These are phyloP conservation scores for Ophiostoma australiae DNA, from an alignment of 2,329 filamentous ascomycete genomes.

Conservation along the genomic window DNA sequence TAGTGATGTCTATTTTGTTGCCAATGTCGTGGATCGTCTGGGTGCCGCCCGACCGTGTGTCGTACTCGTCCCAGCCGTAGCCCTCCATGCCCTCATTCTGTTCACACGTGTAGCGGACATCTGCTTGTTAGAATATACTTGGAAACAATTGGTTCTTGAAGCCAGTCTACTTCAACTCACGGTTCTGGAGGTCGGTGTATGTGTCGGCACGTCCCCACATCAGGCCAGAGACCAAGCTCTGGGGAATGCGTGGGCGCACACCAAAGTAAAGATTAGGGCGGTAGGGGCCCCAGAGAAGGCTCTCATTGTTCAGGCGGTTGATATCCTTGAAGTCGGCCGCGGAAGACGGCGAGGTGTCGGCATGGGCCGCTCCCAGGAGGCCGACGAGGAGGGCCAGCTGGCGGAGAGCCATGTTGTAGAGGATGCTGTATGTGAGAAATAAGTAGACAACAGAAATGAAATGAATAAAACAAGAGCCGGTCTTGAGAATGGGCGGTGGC, in stretches of 20 bases:
- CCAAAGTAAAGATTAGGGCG: conserved; percentile 93
- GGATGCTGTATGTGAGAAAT: background rate
- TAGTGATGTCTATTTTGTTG: conserved; percentile 86
- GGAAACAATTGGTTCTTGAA: too few species aligned
- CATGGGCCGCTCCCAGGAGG: conserved; percentile 21
- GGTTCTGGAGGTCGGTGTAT: conserved; percentile 67
- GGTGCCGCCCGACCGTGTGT: conserved; percentile 77
- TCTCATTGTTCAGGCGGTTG: conserved; percentile 64
- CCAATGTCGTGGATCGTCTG: conserved; percentile 87
- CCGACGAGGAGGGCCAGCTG: conserved; percentile 25
- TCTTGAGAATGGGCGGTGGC: background rate
- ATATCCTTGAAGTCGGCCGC: conserved; percentile 41
- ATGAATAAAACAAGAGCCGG: background rate
- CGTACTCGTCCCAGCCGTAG: conserved; percentile 98
- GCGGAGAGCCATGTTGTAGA: conserved; percentile 27
- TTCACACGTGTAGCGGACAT: conserved; percentile 90
- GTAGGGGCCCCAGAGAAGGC: conserved; percentile 93
- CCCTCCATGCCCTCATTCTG: conserved; percentile 90
- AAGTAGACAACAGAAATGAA: conserved; percentile 7
- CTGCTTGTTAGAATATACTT: conserved; percentile 40
- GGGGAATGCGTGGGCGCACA: conserved; percentile 72
- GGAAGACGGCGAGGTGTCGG: conserved; percentile 22
- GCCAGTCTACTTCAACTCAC: conserved; percentile 41
- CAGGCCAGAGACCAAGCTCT: conserved; percentile 75
- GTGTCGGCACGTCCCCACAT: conserved; percentile 86